A percentile compares a stretch with the other conserved stretches of the same genome.
phyloP scores from a whole-genome alignment of 2,329 filamentous ascomycete genomes.

The Talaromyces sp. region DNA sequence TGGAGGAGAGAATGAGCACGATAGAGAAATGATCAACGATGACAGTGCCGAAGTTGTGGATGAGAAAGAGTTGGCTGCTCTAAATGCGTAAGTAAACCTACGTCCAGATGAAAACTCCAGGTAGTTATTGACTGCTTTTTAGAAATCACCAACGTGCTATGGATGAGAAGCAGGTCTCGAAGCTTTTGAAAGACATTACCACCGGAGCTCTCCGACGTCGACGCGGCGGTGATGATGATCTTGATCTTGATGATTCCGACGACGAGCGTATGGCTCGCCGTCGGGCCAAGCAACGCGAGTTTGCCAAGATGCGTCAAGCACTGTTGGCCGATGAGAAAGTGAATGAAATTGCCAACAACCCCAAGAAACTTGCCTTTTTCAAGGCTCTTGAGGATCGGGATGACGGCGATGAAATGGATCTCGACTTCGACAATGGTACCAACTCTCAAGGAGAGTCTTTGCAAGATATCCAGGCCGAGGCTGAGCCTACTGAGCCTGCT shows the following conservation, averaged over 20 bases:
- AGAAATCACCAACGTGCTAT: constrained; percentile 72
- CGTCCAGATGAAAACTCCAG: neutral
- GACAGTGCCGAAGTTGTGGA: constrained; percentile 70
- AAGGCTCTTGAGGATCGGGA: constrained; percentile 80
- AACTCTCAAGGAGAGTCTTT: constrained; percentile 35
- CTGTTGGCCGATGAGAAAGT: constrained; percentile 84
- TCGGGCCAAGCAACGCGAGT: constrained; percentile 78
- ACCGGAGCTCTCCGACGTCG: constrained; percentile 82
- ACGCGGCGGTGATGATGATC: constrained; percentile 64
- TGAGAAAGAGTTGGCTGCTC: constrained; percentile 73
- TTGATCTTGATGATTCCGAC: constrained; percentile 84
- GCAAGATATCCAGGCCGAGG: constrained; percentile 17
- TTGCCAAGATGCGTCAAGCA: constrained; percentile 85
- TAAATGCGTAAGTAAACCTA: constrained; percentile 68
- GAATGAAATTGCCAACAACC: constrained; percentile 82
- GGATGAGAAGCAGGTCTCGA: constrained; percentile 83
- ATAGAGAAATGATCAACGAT: constrained; percentile 88
- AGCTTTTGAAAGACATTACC: constrained; percentile 87
- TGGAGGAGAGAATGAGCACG: constrained; percentile 66
- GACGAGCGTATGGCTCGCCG: constrained; percentile 69
- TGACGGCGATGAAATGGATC: constrained; percentile 63
- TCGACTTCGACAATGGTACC: constrained; percentile 61
- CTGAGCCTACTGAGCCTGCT: constrained; percentile 17
- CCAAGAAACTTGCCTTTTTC: constrained; percentile 84
- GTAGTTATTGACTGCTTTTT: constrained; percentile 17